Evolutionary conservation across 495 filamentous ascomycete genomes (phyloP), one percentile per base, ranked within the genome.

Genomic region (Aspergillus ellipticus): DNA sequence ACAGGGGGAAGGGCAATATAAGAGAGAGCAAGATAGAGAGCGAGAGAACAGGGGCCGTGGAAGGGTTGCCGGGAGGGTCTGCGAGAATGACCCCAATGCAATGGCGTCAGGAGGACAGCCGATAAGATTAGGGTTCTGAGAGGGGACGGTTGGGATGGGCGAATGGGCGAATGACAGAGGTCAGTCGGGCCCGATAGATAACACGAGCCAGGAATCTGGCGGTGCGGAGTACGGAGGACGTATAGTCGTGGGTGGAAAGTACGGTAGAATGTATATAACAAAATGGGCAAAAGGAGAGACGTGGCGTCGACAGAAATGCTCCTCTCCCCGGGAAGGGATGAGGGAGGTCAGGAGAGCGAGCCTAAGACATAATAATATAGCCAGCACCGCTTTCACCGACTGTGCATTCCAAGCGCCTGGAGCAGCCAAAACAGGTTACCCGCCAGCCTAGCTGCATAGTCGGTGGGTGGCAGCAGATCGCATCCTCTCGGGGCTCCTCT

Each of bases 41-140:
- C 35, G 35, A 39, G 11, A 15, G 13, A 39, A 15, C 5, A 7
- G 13, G 31, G 13, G 13, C 9, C 13, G 31, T 10, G 2, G 6
- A 33, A 33, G 13, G 31, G 13, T 10, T 33, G 31, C 31, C 13
- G 10, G 28, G 31, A 33, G 31, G 13, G 31, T 33, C 31, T 33
- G 31, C 31, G 35, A 28, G 4, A 28, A 39, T 39, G 35, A 39
- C 35, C 11, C 2, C 11, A n/a, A 39, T 15, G 35, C 10, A 39
- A 2, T 45, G 42, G 42, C 22, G 19, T 29, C 24, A 49, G 43
- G 19, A 48, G 20, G 46, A 41, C 21, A 22, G 22, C 17, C 33
- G 52, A 56, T 61, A 47, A 58, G 49, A 64, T 61, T 64, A 65
- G 56, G 57, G 58, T 45, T 63, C 33, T 48, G 26, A 48, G 51